Base-by-base conservation (phyloP, 202 grass and related monocot genomes). In the Schoenoplectus tabernaemontani region DNA sequence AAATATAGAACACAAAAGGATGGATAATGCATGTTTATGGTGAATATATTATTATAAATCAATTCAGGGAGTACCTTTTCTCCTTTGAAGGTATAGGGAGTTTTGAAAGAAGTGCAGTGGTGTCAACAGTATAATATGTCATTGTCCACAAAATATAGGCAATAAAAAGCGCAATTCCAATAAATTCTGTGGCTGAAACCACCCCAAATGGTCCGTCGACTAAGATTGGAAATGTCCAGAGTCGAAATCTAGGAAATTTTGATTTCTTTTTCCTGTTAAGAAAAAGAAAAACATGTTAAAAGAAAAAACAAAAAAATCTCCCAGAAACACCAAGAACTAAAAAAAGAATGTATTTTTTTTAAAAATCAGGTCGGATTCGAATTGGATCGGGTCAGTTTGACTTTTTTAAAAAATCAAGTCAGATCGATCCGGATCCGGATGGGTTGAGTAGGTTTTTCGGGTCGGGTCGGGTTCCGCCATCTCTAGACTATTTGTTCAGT, bases 221-320 rank as follows among this genome's bases (percentile, higher is more conserved):
- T 20, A 97, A 79, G 79, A 92, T 84, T 34, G 94, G 94, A 72
- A 92, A 92, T 32, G 94, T 97, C 94, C 94, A 94, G 22, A 97
- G 95, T 44, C 89, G 86, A 66, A 94, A 94, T 59, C 86, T 78
- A 62, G 90, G 74, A 38, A 89, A 87, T 61, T 84, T 90, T 83
- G 82, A 80, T 77, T 88, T 92, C 59, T 82, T 90, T 58, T 87
- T 92, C 76, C 94, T 93, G 86, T 39, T 36, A 90, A 20, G 0
- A 33, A 56, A 53, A 84, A 74, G 44, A 50, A 51, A 75, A 46
- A 2, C 1, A 22, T 16, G 76, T 78, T 61, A n/a, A n/a, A n/a
- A n/a, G n/a, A 63, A 51, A 47, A 4, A 16, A 80, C 3, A 38
- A 80, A 16, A 56, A 46, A 80, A 3, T 59, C n/a, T 19, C 3